These are phyloP conservation scores for Penicillium sp. DNA, from an alignment of 2,329 filamentous ascomycete species.

Conservation along the genomic window DNA sequence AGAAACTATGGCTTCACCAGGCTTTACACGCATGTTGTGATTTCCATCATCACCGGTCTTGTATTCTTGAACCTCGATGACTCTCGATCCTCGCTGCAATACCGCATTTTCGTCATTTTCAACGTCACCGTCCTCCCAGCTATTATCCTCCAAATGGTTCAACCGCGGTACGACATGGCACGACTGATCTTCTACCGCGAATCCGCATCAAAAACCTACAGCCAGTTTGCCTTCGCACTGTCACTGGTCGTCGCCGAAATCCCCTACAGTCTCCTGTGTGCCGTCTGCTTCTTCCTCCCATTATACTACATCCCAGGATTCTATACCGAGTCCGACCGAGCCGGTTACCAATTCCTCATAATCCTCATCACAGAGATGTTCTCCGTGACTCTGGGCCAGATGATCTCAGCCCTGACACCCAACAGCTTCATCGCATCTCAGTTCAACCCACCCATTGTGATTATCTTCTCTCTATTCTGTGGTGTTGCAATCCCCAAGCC, in stretches of 20 bases:
- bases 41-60: conserved; percentile 74
- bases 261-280: conserved; percentile 78
- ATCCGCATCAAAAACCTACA: conserved; percentile 82
- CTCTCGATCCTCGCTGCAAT: conserved; percentile 73
- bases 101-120: conserved; percentile 87
- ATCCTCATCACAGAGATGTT: conserved; percentile 81
- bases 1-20: conserved; percentile 88
- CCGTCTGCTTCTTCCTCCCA: conserved; percentile 75
- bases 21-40: conserved; percentile 77
- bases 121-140: conserved; percentile 79
- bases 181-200: conserved; percentile 84
- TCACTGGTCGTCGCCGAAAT: conserved; percentile 80
- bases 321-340: conserved; percentile 59
- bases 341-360: conserved; percentile 86
- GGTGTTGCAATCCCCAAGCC: conserved; percentile 78
- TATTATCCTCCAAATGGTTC: conserved; percentile 77
- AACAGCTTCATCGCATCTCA: conserved; percentile 75
- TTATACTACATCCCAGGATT: conserved; percentile 84
- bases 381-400: conserved; percentile 74
- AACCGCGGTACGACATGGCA: conserved; percentile 78
- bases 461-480: conserved; percentile 81
- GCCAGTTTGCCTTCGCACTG: conserved; percentile 71
- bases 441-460: conserved; percentile 78
- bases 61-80: conserved; percentile 76
- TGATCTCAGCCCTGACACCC: conserved; percentile 73